Base-by-base conservation (phyloP, 129 eudicot genomes). In the Arctium minus region DNA sequence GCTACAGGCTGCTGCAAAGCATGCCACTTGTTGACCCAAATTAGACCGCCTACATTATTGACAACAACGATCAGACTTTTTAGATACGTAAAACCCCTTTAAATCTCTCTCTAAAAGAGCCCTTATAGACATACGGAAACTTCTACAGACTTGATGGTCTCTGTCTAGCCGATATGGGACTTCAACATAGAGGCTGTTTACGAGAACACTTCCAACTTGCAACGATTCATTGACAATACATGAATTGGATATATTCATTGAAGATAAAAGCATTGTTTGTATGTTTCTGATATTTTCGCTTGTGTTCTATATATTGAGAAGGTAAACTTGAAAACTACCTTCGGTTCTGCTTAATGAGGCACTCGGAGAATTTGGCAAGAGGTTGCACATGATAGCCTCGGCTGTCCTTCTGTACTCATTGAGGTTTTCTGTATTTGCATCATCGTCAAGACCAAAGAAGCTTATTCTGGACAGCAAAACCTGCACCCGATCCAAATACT, bases 1-100 rank as follows among this genome's bases (percentile, higher is more conserved):
- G 97, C 98, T 56, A 94, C 92, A 8, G 97, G 97, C 15, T 94
- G 98, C 80, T 91, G 97, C 84, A 94, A 84, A 29, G 98, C 81
- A 71, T 91, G 88, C 98, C 98, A 94, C 78, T 94, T 85, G 85
- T 88, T 85, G 27, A 94, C 86, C 98, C 98, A 92, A 85, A 94
- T 72, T 33, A 94, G 76, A 85, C 98, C 97, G 30, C 88, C 98
- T 92, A 92, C 73, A 72, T 77, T 39, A 37, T 33, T 5, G 27
- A 60, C 68, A 17, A 6, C 68, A 17, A 17, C 8, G 27, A 15
- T 56, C 27, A 56, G 6, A 56, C 8, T 1, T 9, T 60, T 60
- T 17, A 60, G 18, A 60, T 60, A 60, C 17, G 65, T 53, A 53
- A 53, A 53, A 53, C 65, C 65, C 18, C 65, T 53, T 53, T 53